Base-by-base conservation (phyloP, 2,329 filamentous ascomycete species). In the Neofusicoccum parvum region DNA sequence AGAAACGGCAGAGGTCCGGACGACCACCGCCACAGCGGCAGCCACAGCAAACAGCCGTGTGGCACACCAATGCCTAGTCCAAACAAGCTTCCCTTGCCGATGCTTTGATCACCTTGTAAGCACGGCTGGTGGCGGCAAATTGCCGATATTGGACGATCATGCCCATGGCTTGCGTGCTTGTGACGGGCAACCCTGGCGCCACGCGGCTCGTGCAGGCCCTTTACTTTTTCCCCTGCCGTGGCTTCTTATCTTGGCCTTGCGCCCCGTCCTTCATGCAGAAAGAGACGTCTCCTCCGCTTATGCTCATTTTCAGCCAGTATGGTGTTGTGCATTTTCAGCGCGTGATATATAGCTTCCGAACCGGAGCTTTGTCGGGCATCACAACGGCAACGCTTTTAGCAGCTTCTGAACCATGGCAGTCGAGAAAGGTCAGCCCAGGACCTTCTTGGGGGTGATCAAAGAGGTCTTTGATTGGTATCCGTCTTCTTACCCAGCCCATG, bases 401-500 rank as follows among this genome's bases (percentile, higher is more conserved):
- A 14, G 15, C 17, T 39, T 15, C 34, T 20, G 15, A 3, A 53
- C 1, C 50, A 48, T 60, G 56, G 27, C 45, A 1, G 11, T 37
- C 11, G 43, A 60, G 34, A 60, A 48, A 9, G n/a, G 11, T 11
- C 63, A 43, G 32, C 54, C 64, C 10, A 60, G 54, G 49, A 63
- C 56, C 53, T 51, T 23, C 62, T 2, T 32, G 37, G 23, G 65
- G 62, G 17, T 53, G 15, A 20, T 66, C 68, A 43, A 69, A 67
- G 62, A 70, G 65, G 54, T 68, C 64, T 15, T 53, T 66, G 5
- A 78, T 59, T 78, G 76, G 76, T 78, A 78, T 54, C 76, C 76
- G 3, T 71, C 70, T 20, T 72, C 75, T 54, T 78, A 78, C 45
- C 72, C 76, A 2, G 70, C 68, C 11, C 72, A 76, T 56, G 76